Base-by-base conservation (phyloP, 768 basidiomycete species). In the Fibroporia radiculosa region DNA sequence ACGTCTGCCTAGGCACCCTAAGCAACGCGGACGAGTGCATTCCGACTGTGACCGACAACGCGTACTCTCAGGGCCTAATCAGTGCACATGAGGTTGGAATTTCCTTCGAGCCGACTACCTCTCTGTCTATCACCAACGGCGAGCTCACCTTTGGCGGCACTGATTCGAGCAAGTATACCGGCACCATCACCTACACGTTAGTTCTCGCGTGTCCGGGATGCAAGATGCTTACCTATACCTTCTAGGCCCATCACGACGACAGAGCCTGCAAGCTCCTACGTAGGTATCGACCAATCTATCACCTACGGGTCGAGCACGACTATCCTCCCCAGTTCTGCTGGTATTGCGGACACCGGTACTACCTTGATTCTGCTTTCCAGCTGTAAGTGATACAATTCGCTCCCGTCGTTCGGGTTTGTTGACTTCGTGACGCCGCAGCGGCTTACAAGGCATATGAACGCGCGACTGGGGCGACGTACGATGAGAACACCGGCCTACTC, bases 41-140 rank as follows among this genome's bases (percentile, higher is more conserved):
- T 27, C 61, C 63, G 3, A 70, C 68, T 6, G 63, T 69, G 10
- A 55, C 51, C 10, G 60, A 69, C 51, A 67, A 62, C 45, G 62
- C 69, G 3, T 56, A 45, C 39, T 25, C 35, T 4, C 61, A 66
- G 43, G 59, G 60, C 22, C 39, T 42, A 8, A 67, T 69, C 37
- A 35, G 36, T 4, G 33, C 54, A 2, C 48, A 61, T 10, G 51
- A 60, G 0, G 40, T 69, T 19, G 64, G 63, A 6, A 48, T 69
- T n/a, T 66, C 57, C 42, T 68, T 66, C 47, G 48, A 48, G 25
- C 56, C 56, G 2, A 52, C 48, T 1, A 48, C 45, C 1, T 63
- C 64, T 6, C 20, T 44, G 19, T 41, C 56, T 12, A 53, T 38
- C 12, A 41, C 58, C 2, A 47, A 59, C 32, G 53, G 46, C 22